These are phyloP conservation scores for Mariannaea elegans DNA, from an alignment of 2,329 filamentous ascomycete species.

Conservation along the genomic window DNA sequence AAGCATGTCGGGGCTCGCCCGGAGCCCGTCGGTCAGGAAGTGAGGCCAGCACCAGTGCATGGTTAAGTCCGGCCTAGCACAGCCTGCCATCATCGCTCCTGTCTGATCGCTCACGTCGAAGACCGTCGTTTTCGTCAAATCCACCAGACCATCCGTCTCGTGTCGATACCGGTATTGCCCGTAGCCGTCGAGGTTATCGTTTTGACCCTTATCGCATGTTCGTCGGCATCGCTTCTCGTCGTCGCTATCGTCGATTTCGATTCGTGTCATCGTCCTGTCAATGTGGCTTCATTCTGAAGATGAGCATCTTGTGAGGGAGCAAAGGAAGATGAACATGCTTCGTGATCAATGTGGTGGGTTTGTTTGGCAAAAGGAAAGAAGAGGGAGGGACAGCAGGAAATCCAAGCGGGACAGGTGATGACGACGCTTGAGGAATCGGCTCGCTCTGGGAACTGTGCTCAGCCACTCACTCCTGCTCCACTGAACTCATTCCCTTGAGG, in stretches of 20 bases:
- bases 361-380: constrained; percentile 32
- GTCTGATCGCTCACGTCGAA: constrained; percentile 29
- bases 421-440: constrained; percentile 27
- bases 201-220: not conserved
- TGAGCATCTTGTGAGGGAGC: too few relatives aligned
- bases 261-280: not conserved
- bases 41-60: constrained; percentile 18
- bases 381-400: constrained; percentile 37
- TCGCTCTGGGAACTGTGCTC: constrained; percentile 15
- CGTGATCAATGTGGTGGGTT: constrained; percentile 29
- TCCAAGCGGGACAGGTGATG: constrained; percentile 25
- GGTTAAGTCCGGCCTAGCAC: constrained; percentile 28
- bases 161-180: constrained; percentile 21
- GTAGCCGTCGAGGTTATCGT: constrained; percentile 8
- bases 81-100: constrained; percentile 14
- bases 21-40: constrained; percentile 32
- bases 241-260: constrained; percentile 21
- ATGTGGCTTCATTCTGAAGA: constrained; percentile 1
- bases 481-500: constrained; percentile 20
- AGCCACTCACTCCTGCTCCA: constrained; percentile 10
- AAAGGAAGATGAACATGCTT: not conserved
- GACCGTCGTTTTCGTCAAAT: constrained; percentile 32
- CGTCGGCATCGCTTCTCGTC: not conserved
- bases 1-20: constrained; percentile 24
- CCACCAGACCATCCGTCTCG: not conserved